Evolutionary conservation across 306 rosid genomes (phyloP).

Genomic region (Luffa acutangula): DNA sequence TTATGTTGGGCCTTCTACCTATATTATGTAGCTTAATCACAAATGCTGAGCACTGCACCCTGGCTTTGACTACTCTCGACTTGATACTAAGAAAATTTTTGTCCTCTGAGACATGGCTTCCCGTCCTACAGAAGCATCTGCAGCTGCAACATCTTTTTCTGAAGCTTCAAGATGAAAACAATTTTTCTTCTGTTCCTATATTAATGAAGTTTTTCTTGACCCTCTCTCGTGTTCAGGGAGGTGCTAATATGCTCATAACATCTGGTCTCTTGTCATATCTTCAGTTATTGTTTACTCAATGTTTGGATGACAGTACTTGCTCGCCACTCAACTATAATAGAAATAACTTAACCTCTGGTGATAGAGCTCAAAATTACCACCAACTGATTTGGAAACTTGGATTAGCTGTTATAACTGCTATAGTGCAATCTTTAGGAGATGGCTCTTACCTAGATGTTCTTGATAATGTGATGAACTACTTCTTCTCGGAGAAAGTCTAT

Average conservation of each 20-base stretch:
- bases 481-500: slow-evolving; percentile 62
- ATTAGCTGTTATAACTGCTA: slow-evolving; percentile 75
- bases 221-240: slow-evolving; percentile 70
- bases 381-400: slow-evolving; percentile 80
- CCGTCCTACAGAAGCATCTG: slow-evolving; percentile 61
- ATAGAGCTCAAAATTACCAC: slow-evolving; percentile 36
- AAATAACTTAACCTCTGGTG: slow-evolving; percentile 25
- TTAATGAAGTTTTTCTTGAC: slow-evolving; percentile 78
- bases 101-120: slow-evolving; percentile 73
- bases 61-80: slow-evolving; percentile 57
- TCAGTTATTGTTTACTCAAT: slow-evolving; percentile 48
- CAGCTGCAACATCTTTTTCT: slow-evolving; percentile 50
- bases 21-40: slow-evolving; percentile 59
- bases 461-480: slow-evolving; percentile 64
- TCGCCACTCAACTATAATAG: slow-evolving; percentile 18
- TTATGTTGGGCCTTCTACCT: slow-evolving; percentile 63
- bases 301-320: slow-evolving; percentile 29
- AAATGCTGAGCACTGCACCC: slow-evolving; percentile 52
- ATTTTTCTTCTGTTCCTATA: slow-evolving; percentile 35
- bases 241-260: slow-evolving; percentile 77
- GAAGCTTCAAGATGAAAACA: slow-evolving; percentile 61
- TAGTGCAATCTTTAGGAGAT: slow-evolving; percentile 80
- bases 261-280: slow-evolving; percentile 66
- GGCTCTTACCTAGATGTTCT: slow-evolving; percentile 53
- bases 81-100: slow-evolving; percentile 57